Evolutionary conservation across 768 basidiomycete species (phyloP), one percentile per base, ranked within the genome.

Genomic region (Pseudohyphozyma bogoriensis): DNA sequence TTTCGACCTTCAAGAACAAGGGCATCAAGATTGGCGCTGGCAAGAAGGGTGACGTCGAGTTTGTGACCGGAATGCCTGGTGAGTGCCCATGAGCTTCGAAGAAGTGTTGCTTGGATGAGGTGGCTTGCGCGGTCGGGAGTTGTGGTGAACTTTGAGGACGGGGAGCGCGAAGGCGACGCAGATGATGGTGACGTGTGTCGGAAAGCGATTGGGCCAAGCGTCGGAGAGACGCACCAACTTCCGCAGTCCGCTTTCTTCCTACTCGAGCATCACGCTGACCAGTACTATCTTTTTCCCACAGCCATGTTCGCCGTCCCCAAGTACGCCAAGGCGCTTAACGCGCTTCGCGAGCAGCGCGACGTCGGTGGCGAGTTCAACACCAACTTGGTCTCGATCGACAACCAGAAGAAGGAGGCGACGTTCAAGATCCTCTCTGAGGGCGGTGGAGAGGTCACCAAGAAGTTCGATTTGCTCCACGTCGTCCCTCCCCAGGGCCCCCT

Each of bases 291-390:
- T n/a, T n/a, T n/a, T n/a, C n/a, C n/a, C n/a, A 64, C 46, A 22
- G 80, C 85, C 46, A 97, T 99, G 92, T 97, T 99, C 76, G 82
- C 83, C 68, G 92, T 95, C 56, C 90, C 91, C 71, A 92, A 97
- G 74, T 99, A 97, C 75, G 85, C 88, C 4, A 86, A 92, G 63
- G 88, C 85, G 7, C 78, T 97, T 49, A 79, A 95, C 49, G 76
- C 78, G 24, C 77, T 97, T 57, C 83, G 93, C 46, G 70, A 84
- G 42, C 75, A 87, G 69, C 86, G 93, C 49, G 84, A 85, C 60
- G 80, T 97, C 58, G 83, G 80, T n/a, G 90, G 80, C 0, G 74
- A 80, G 60, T 95, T 97, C 75, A 79, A 80, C 64, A 85, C 87
- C 75, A 87, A 96, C 72, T 81, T 99, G 58, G 77, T 84, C 58